A percentile compares a stretch with the other conserved stretches of the same genome.
Conservation (phyloP, 306 rosid genomes). For the Begonia fuchsioides region DNA sequence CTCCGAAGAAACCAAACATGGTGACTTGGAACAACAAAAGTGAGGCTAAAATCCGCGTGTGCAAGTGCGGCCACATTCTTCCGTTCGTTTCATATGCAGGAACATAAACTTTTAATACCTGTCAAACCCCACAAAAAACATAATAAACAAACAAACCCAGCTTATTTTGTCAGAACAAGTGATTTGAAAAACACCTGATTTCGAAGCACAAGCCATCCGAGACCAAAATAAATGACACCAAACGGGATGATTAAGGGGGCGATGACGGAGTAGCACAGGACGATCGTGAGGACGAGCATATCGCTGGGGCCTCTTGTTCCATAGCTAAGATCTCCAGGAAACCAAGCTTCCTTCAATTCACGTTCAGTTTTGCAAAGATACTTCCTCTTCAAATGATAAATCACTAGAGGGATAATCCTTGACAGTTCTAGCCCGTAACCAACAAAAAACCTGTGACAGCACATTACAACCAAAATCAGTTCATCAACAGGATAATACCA, state of each 20-base stretch:
- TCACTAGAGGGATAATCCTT: constrained; percentile 70
- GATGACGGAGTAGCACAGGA: constrained; percentile 73
- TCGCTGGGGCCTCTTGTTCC: constrained; percentile 77
- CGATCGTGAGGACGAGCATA: constrained; percentile 64
- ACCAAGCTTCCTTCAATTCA: constrained; percentile 76
- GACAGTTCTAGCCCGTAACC: constrained; percentile 94
- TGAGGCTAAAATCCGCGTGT: constrained; percentile 52
- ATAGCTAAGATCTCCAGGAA: constrained; percentile 74
- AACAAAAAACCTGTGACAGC: constrained; percentile 63
- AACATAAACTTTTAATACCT: constrained; percentile 86
- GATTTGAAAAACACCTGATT: constrained; percentile 48
- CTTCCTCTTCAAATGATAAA: constrained; percentile 82
- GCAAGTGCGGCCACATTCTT: constrained; percentile 91
- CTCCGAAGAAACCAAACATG: constrained; percentile 67
- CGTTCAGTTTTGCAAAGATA: constrained; percentile 74
- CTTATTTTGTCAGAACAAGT: neutral
- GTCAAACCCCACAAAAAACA: constrained; percentile 14
- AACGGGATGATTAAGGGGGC: constrained; percentile 78
- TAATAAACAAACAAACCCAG: too few species aligned
- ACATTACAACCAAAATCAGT: constrained; percentile 6
- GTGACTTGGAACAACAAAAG: constrained; percentile 64
- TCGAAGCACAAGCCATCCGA: constrained; percentile 87
- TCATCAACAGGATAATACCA: neutral
- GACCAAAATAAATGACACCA: constrained; percentile 65
- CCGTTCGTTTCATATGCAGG: constrained; percentile 87